Base-by-base conservation (phyloP, 2,329 filamentous ascomycete genomes). In the Ascochyta rabiei region DNA sequence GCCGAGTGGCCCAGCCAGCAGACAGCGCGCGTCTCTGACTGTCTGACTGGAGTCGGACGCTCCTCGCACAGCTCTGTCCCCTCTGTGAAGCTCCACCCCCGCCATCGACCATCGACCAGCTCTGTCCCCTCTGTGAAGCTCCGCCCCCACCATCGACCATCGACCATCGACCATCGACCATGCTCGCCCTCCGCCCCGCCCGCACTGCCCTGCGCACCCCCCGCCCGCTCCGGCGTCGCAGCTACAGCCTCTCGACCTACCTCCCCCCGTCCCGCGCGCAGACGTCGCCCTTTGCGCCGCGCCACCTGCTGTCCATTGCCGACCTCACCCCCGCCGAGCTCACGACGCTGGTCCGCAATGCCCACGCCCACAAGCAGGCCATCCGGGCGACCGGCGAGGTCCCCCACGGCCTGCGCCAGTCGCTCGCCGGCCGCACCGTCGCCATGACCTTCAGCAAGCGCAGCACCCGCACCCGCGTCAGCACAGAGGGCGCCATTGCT, bases 391-490 rank as follows among this genome's bases (percentile, higher is more conserved):
- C 69, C 15, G 85, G 86, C 40, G 80, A 83, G 48, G 77, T 84
- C 42, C 85, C 89, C 3, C 74, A 79, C 45, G 78, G 81, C 38
- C 79, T 96, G 49, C 79, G 82, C 48, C 81, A 82, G 35, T 80
- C 84, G 10, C 79, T 99, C 59, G 77, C 84, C 0, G 90, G 91
- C 47, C 86, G 91, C 76, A 93, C 92, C 0, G 85, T 99, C 28
- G 93, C 95, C 63, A 89, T 99, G 87, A 91, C 96, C 82, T 99
- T 99, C 81, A 96, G 84, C 82, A 99, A 99, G 80, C 87, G 93
- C 64, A 96, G 90, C 68, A 99, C 95, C 12, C 86, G 95, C 56
- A 99, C 95, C 12, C 87, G 95, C 59, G 88, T 99, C 28, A 96
- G 92, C 1, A 97, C 93, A 1, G 95, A 99, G 80, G 89, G 89